These are phyloP conservation scores for Anthracocystis panici-leucophaei DNA, from an alignment of 1,284 basidiomycete species.

Conservation along the genomic window DNA sequence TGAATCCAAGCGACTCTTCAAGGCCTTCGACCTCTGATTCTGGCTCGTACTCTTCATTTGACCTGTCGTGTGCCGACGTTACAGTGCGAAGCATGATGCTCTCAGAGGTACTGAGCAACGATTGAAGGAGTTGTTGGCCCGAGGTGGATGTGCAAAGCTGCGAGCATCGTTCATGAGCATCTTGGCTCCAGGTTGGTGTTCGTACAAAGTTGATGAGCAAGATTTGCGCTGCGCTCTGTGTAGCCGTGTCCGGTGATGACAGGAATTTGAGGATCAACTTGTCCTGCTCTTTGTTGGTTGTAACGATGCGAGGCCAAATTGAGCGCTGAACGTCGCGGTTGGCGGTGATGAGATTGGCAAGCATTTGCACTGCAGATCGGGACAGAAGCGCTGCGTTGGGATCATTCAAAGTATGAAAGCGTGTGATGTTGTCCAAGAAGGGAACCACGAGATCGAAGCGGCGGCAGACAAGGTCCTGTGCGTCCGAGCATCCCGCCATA, in stretches of 20 bases:
- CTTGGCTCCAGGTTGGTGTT: background rate
- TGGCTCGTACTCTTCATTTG: conserved; percentile 14
- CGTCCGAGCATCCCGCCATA: conserved; percentile 28
- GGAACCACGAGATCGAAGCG: conserved; percentile 20
- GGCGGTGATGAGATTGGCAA: conserved; percentile 46
- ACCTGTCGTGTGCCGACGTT: background rate
- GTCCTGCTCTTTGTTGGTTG: conserved; percentile 11
- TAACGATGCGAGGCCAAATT: conserved; percentile 38
- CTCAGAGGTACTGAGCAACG: conserved; percentile 32
- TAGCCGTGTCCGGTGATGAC: conserved; percentile 37
- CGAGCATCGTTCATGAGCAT: conserved; percentile 14
- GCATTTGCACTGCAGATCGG: conserved; percentile 42
- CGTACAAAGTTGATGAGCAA: conserved; percentile 46
- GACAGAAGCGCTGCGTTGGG: conserved; percentile 25
- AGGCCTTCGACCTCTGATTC: conserved; percentile 23
- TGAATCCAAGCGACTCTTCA: conserved; percentile 46
- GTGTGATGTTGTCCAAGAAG: conserved; percentile 30
- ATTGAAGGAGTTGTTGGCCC: conserved; percentile 23
- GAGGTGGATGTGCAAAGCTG: conserved; percentile 24
- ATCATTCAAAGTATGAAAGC: conserved; percentile 39
- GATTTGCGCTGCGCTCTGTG: conserved; percentile 40
- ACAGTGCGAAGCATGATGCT: conserved; percentile 43
- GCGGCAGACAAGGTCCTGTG: conserved; percentile 16
- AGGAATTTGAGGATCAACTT: conserved; percentile 36
- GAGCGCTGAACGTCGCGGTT: conserved; percentile 28